Base-by-base conservation (phyloP, 106 monocot species). In the Amphibolis antarctica region DNA sequence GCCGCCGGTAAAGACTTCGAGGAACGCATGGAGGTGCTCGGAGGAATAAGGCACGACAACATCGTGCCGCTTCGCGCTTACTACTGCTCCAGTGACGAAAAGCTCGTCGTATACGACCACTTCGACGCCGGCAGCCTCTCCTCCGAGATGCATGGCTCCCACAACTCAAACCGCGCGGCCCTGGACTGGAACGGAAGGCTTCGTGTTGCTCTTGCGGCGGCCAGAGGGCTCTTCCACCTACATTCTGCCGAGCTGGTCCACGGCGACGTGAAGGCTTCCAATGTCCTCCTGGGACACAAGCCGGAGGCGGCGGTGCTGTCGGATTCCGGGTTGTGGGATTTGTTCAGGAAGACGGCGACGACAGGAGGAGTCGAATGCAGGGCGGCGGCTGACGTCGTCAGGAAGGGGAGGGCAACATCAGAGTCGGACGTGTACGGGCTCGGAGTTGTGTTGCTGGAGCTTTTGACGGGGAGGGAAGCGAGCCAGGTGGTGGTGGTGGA, bases 21-120 rank as follows among this genome's bases (percentile, higher is more conserved):
- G 50, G 15, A 28, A 18, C 53, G 29, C 0, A 26, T 63, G 62
- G 52, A 36, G 0, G 25, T 24, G 11, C 42, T 71, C 3, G 63
- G 63, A 21, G 19, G 26, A n/a, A 42, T 63, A 10, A 63, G 26
- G 51, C 71, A 71, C 44, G 24, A 22, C 0, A 63, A 71, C 29
- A 54, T 63, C 3, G 70, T 92, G 14, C n/a, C n/a, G n/a, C n/a
- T n/a, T n/a, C n/a, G n/a, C n/a, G n/a, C n/a, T n/a, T n/a, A n/a
- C n/a, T n/a, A 82, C 74, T 82, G 56, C 67, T 75, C 81, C 43
- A 84, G 82, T 18, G 89, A 86, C 48, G 89, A 88, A 75, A 86
- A 81, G 75, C 74, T 94, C 28, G 83, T 94, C 30, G 77, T 89
- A 74, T 86, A 79, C 61, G 89, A 86, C 46, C 84, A 81, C 64